phyloP scores from a whole-genome alignment of 352 stramenopile species.

The Phytophthora kernoviae region DNA sequence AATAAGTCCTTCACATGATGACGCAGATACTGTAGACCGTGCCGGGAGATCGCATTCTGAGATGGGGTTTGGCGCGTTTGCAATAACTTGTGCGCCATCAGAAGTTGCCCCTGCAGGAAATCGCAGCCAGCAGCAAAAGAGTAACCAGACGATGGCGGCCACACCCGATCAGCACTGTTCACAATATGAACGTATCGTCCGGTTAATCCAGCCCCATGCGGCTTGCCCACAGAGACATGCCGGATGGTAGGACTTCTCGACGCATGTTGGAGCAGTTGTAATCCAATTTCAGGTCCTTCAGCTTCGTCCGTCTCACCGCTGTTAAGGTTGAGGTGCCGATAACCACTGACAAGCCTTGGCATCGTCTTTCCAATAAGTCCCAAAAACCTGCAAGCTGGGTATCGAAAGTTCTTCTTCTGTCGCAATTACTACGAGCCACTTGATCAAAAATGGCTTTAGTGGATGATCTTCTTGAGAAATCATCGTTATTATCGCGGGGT shows the following conservation, averaged over 20 bases:
- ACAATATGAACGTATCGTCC: slow-evolving; percentile 72
- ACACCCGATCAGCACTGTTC: slow-evolving; percentile 60
- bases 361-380: slow-evolving; percentile 57
- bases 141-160: slow-evolving; percentile 76
- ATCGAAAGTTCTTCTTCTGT: slow-evolving; percentile 56
- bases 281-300: slow-evolving; percentile 34
- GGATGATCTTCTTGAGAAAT: slow-evolving; percentile 36
- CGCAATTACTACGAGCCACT: slow-evolving; percentile 49
- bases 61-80: background rate
- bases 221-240: slow-evolving; percentile 60
- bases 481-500: slow-evolving; percentile 41
- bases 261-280: slow-evolving; percentile 49
- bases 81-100: background rate
- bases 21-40: slow-evolving; percentile 30
- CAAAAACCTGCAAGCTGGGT: slow-evolving; percentile 54
- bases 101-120: slow-evolving; percentile 37
- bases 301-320: background rate
- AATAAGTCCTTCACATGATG: slow-evolving; percentile 68
- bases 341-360: slow-evolving; percentile 44
- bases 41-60: background rate
- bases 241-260: slow-evolving; percentile 51
- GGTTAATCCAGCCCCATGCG: slow-evolving; percentile 50
- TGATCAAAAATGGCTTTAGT: slow-evolving; percentile 38
- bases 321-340: slow-evolving; percentile 11
- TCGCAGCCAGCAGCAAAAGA: slow-evolving; percentile 79